phyloP scores from a whole-genome alignment of 2,329 filamentous ascomycete species.

The Xylariaceae sp. region DNA sequence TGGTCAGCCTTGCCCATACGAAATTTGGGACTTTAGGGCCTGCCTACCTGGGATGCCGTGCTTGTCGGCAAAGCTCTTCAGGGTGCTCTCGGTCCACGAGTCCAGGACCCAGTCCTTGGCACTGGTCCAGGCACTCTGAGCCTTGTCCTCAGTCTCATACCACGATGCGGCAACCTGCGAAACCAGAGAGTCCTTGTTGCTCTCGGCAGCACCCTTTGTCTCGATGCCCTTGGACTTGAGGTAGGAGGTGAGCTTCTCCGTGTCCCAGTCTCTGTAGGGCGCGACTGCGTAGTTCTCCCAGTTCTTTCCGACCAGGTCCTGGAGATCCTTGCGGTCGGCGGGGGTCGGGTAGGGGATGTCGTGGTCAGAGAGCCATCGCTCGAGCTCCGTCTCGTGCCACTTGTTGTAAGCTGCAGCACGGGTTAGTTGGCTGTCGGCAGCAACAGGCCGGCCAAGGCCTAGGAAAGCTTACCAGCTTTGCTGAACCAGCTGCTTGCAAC shows the following conservation, averaged over 20 bases:
- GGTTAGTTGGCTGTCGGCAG: too few relatives aligned
- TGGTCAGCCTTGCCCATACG: background rate
- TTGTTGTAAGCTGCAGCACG: conserved; percentile 77
- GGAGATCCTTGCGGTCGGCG: conserved; percentile 89
- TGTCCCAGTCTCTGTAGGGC: conserved; percentile 73
- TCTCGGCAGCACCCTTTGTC: conserved; percentile 56
- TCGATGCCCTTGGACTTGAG: conserved; percentile 65
- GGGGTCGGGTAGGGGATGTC: conserved; percentile 84
- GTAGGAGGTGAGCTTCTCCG: conserved; percentile 58
- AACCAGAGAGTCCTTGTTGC: conserved; percentile 62
- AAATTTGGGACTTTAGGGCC: background rate
- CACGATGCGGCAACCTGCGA: conserved; percentile 64
- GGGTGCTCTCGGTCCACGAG: conserved; percentile 86
- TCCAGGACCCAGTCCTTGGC: conserved; percentile 92
- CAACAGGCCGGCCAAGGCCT: background rate
- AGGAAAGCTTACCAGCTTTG: conserved; percentile 62
- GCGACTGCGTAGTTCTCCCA: conserved; percentile 72
- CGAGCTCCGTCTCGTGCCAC: conserved; percentile 96
- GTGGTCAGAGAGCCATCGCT: conserved; percentile 92
- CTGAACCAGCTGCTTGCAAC: conserved; percentile 77
- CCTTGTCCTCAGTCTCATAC: conserved; percentile 73
- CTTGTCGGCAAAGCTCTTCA: conserved; percentile 88
- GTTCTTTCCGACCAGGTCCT: conserved; percentile 79
- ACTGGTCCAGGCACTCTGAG: conserved; percentile 61
- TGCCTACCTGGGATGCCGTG: conserved; percentile 68